Base-by-base conservation (phyloP, 1,284 basidiomycete genomes). In the Ustilago hordei region DNA sequence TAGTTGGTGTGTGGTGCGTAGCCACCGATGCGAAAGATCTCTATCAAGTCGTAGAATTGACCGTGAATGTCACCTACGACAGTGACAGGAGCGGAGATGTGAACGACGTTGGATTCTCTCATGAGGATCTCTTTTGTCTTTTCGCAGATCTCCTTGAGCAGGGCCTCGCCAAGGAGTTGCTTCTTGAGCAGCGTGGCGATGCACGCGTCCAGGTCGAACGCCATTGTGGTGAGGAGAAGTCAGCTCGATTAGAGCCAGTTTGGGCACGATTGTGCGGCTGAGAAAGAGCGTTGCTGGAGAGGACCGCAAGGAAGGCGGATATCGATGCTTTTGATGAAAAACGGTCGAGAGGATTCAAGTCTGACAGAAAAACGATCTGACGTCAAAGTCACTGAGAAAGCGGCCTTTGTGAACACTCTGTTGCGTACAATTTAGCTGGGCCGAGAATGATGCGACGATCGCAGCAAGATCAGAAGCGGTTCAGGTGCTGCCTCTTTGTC, bases 41-140 rank as follows among this genome's bases (percentile, higher is more conserved):
- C 96, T 86, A 99, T 93, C 81, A 99, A 90, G 89, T 99, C 97
- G 89, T 99, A 97, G 88, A 99, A 99, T 90, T 99, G 74, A 8
- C 95, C 96, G 87, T 99, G 96, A 63, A 99, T 99, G 86, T 99
- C 97, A 62, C 97, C 97, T 35, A 99, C 96, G 35, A 99, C 97
- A 1, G 97, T 99, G 52, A 99, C 95, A n/a, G 97, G 97, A 1
- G 95, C 93, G 73, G 91, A 92, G 81, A 99, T 93, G 85, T 99
- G 97, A 13, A 99, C 95, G 67, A 99, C 97, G 85, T 99, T 99
- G 76, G 93, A 95, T 88, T 99, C 97, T 78, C 94, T 90, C 97
- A 99, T 99, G 69, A 99, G 91, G 1, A 99, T 93, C 78, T 86
- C 85, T 55, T 85, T 85, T 8, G 84, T 84, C 70, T 85, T 85